Conservation (phyloP, 2,329 filamentous ascomycete species). For the Colletotrichum neosansevieriae region DNA sequence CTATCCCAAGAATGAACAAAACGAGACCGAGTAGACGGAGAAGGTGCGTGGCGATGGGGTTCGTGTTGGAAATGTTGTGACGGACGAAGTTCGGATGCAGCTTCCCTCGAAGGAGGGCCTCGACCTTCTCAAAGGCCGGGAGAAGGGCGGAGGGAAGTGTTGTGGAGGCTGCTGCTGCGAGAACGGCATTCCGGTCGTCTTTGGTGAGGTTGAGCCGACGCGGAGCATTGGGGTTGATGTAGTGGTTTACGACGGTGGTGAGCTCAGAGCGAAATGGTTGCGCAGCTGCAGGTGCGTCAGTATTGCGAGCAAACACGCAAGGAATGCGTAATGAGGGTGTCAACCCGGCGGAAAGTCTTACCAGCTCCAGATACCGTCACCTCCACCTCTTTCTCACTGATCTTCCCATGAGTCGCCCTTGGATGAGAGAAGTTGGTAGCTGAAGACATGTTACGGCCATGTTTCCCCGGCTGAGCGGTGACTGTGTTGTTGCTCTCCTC, state of each 20-base stretch:
- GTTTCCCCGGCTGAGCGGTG: conserved; percentile 10
- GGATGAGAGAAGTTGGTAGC: conserved; percentile 38
- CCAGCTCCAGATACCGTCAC: conserved; percentile 6
- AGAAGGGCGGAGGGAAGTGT: conserved; percentile 60
- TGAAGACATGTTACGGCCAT: conserved; percentile 3
- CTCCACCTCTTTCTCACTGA: not conserved
- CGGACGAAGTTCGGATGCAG: conserved; percentile 55
- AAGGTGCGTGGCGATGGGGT: conserved; percentile 49
- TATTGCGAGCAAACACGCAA: not conserved
- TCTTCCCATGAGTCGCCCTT: not conserved
- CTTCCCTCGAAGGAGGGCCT: conserved; percentile 51
- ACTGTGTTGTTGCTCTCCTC: conserved; percentile 30
- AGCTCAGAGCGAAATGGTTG: conserved; percentile 58
- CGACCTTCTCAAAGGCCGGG: conserved; percentile 52
- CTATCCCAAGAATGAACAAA: conserved; percentile 45
- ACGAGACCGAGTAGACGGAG: conserved; percentile 44
- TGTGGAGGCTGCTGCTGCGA: conserved; percentile 55
- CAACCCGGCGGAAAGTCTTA: conserved; percentile 9
- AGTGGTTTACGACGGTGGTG: conserved; percentile 51
- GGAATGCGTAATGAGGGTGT: not conserved
- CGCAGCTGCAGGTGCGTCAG: not conserved
- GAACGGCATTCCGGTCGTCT: conserved; percentile 53
- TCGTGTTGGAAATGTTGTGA: conserved; percentile 54
- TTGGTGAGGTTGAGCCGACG: conserved; percentile 53
- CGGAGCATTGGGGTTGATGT: conserved; percentile 51